Conservation (phyloP, 1,284 basidiomycete species). For the Phlebopus sp. region DNA sequence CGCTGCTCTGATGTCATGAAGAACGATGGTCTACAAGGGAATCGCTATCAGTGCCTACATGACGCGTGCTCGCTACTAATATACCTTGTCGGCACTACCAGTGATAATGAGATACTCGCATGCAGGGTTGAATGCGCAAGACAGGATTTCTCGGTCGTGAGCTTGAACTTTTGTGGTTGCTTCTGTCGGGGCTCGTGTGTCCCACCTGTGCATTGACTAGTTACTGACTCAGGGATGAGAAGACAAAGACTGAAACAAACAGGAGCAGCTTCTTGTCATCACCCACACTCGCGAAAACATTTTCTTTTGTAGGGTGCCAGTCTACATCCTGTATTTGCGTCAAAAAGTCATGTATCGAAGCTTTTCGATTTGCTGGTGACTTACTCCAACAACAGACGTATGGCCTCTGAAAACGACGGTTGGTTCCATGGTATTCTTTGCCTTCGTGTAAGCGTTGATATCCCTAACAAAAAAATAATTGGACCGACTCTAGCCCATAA, state of each 20-base stretch:
- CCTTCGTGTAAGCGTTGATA: slow-evolving; percentile 85
- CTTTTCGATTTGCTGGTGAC: slow-evolving; percentile 30
- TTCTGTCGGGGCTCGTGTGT: slow-evolving; percentile 74
- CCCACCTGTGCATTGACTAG: slow-evolving; percentile 69
- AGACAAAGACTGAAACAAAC: slow-evolving; percentile 40
- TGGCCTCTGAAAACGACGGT: slow-evolving; percentile 84
- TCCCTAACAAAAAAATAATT: slow-evolving; percentile 60
- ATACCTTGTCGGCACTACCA: slow-evolving; percentile 90
- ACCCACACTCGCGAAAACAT: slow-evolving; percentile 93
- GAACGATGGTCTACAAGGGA: slow-evolving; percentile 71
- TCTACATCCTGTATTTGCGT: slow-evolving; percentile 77
- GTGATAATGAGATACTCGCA: slow-evolving; percentile 86
- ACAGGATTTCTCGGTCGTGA: slow-evolving; percentile 88
- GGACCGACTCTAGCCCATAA: neutral
- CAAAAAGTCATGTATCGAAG: slow-evolving; percentile 8
- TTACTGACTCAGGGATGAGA: slow-evolving; percentile 11
- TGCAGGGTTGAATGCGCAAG: slow-evolving; percentile 87
- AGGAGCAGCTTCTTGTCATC: slow-evolving; percentile 94
- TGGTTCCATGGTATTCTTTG: slow-evolving; percentile 77
- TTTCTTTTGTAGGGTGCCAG: slow-evolving; percentile 86
- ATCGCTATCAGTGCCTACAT: neutral
- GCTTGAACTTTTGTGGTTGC: slow-evolving; percentile 79
- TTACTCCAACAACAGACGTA: slow-evolving; percentile 83
- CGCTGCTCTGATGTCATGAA: slow-evolving; percentile 88
- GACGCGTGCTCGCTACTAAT: neutral